Evolutionary conservation across 176 grass and related monocot genomes (phyloP), one percentile per base, ranked within the genome.

Genomic region (Miscanthus lutarioriparius): DNA sequence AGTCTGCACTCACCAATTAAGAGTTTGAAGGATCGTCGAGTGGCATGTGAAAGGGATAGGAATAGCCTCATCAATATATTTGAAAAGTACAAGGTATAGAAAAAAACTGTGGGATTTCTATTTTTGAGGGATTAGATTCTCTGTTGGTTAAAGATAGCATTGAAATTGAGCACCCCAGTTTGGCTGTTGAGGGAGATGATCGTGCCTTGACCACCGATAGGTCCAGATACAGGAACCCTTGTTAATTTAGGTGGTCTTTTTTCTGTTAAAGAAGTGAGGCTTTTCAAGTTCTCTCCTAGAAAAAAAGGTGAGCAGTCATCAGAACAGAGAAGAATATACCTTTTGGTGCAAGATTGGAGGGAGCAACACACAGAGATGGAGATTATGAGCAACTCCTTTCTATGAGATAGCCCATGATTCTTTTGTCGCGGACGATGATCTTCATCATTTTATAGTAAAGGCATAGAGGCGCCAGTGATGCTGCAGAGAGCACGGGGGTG

Each of bases 271-370:
- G 79, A 98, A 95, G 84, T 95, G 95, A 83, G 81, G 69, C 43
- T 98, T 43, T 98, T 98, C 77, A 93, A 86, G 64, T 90, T 94
- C 22, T 95, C 96, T n/a, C 89, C 89, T 39, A 81, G 70, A 16
- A 89, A 94, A 74, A 91, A 82, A 68, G 49, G 69, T 19, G 96
- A 83, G 22, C 79, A 88, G 37, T 33, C 80, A 81, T 88, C 70
- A 39, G 92, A 68, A 83, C 28, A 49, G 88, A 89, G 35, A 90
- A 80, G 41, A 79, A 85, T 48, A 72, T 80, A 39, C 66, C 85
- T 75, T 91, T 99, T 84, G 70, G 59, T 84, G 70, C 68, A 86
- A 90, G 84, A 78, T 51, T 99, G 72, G 96, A 95, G 54, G 85
- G 90, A 89, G 89, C 80, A 88, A 91, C 88, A 44, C 91, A 75